Percentiles rank a stretch among this genome's conserved stretches.
Conservation (phyloP, 371 early-diverging fungal genomes). For the Chytridium lagenaria region DNA sequence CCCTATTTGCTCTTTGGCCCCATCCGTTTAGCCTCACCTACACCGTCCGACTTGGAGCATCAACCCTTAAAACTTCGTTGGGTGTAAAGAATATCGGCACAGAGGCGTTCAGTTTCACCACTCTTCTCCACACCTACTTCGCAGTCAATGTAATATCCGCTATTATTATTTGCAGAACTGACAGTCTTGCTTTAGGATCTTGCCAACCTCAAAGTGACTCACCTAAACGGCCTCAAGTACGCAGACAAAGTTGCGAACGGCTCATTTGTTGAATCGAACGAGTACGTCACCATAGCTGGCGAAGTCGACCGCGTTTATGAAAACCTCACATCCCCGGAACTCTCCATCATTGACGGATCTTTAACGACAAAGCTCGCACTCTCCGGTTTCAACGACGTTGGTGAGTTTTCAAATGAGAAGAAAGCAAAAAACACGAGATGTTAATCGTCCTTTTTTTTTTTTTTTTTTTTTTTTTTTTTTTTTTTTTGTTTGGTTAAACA, state of each 20-base stretch:
- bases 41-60: conserved; percentile 74
- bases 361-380: conserved; percentile 62
- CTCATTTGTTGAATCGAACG: conserved; percentile 51
- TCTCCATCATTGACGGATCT: conserved; percentile 57
- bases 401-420: conserved; percentile 42
- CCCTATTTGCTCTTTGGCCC: conserved; percentile 62
- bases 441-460: conserved; percentile 2
- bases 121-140: conserved; percentile 92
- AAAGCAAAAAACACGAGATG: conserved; percentile 8
- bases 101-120: conserved; percentile 77
- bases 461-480: neutral
- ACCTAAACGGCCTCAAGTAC: conserved; percentile 65
- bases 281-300: conserved; percentile 59
- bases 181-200: conserved; percentile 56
- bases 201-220: conserved; percentile 63
- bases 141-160: conserved; percentile 56
- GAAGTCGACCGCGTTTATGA: conserved; percentile 82
- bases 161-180: too few relatives aligned
- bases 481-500: conserved; percentile 26
- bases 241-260: conserved; percentile 75
- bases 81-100: conserved; percentile 73
- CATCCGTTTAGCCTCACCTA: conserved; percentile 77
- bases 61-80: conserved; percentile 70
- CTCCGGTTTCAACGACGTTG: conserved; percentile 55
- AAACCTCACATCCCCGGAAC: conserved; percentile 61